Conservation (phyloP, 2,329 filamentous ascomycete species). For the Phyllosticta citriasiana region DNA sequence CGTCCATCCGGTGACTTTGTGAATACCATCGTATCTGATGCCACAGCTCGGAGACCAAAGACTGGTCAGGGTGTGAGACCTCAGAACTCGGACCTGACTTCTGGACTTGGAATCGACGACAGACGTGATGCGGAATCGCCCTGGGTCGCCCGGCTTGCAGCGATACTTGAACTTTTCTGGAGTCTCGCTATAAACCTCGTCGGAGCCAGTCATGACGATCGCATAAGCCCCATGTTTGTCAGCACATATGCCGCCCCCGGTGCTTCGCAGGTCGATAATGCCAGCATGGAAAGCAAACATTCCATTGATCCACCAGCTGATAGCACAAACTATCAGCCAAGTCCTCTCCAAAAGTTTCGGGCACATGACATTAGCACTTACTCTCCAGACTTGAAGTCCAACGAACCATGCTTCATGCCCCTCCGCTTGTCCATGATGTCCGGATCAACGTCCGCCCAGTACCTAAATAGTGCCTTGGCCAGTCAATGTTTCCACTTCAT, state of each 20-base stretch:
- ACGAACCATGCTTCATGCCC: constrained; percentile 27
- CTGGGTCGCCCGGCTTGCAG: constrained; percentile 28
- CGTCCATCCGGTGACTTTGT: constrained; percentile 32
- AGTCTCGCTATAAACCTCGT: constrained; percentile 27
- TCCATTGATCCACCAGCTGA: constrained; percentile 42
- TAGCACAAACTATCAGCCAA: not conserved
- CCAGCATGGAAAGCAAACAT: constrained; percentile 38
- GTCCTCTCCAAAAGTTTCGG: not conserved
- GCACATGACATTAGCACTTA: constrained; percentile 18
- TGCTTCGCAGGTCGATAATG: constrained; percentile 35
- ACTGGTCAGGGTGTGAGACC: constrained; percentile 34
- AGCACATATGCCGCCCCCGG: constrained; percentile 33
- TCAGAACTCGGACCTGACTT: constrained; percentile 34
- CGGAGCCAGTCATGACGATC: constrained; percentile 30
- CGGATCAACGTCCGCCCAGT: constrained; percentile 24
- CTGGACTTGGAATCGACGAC: constrained; percentile 29
- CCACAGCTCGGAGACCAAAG: constrained; percentile 38
- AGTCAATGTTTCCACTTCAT: not conserved
- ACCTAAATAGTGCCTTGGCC: constrained; percentile 23
- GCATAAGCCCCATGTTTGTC: constrained; percentile 37
- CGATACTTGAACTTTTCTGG: constrained; percentile 34
- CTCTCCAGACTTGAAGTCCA: constrained; percentile 39
- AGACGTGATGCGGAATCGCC: constrained; percentile 34
- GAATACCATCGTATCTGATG: constrained; percentile 38
- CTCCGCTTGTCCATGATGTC: constrained; percentile 20